Base-by-base conservation (phyloP, 108 stramenopile species). In the Hondaea fermentalgiana region DNA sequence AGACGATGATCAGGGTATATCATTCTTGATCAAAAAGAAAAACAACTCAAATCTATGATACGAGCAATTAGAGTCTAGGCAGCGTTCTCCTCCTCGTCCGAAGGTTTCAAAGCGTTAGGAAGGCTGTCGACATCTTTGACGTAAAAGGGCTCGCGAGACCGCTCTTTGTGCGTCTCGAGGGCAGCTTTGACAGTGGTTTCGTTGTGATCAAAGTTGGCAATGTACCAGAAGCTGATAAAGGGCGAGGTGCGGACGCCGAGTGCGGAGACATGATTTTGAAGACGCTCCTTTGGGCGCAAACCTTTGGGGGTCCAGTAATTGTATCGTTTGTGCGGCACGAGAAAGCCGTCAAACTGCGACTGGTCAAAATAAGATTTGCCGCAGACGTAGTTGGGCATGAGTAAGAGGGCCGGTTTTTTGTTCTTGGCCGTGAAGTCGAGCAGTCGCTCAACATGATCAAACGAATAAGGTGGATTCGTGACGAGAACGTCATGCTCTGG, bases 391-490 rank as follows among this genome's bases (percentile, higher is more conserved):
- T 95, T 88, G 4, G 97, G 97, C 92, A 97, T 91, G 8, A 97
- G 92, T 49, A 95, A 49, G 72, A 96, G 89, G 92, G 93, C 97
- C 0, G 96, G 95, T 16, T 88, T 88, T 44, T 72, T 89, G 47
- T 89, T 93, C 35, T 19, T 57, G 17, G 72, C 91, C 4, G 96
- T 45, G 88, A 95, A 94, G 16, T 90, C 57, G 87, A 99, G 93
- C 23, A 99, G 92, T 72, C 89, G 92, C 87, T 96, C 95, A 47
- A 97, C 94, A 90, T 99, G 99, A 71, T 98, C 97, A 4, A 90
- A 96, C 59, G 94, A 95, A 89, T 98, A 99, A 2, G 99, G 99
- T 21, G 99, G 99, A 90, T 99, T 99, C 4, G 99, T 98, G 43
- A 98, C 87, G 4, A 99, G 88, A 0, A 97, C 93, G 90, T 99